Conservation (phyloP, 306 rosid genomes). For the Cucumis hystrix region DNA sequence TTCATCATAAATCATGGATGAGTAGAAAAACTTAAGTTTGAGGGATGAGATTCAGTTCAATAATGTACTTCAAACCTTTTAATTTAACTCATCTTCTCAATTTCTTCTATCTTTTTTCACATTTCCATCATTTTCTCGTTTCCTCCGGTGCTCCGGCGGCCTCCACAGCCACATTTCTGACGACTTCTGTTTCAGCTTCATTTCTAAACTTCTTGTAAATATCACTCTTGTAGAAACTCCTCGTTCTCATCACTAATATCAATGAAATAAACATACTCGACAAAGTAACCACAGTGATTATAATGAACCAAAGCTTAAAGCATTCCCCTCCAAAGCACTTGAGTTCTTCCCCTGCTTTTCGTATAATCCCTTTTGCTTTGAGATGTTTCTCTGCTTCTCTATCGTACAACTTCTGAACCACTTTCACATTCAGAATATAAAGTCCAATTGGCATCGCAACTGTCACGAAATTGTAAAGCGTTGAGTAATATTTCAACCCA, state of each 20-base stretch:
- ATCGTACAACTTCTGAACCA: slow-evolving; percentile 11
- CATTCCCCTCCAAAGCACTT: slow-evolving; percentile 17
- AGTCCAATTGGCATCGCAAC: slow-evolving; percentile 20
- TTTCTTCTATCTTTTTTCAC: not conserved
- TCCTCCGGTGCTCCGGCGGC: not conserved
- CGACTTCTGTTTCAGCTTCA: slow-evolving; percentile 3
- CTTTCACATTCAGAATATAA: slow-evolving; percentile 20
- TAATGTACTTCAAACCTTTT: too few relatives aligned
- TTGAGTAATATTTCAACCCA: slow-evolving; percentile 17
- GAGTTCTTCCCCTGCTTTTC: slow-evolving; percentile 7
- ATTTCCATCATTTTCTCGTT: not conserved
- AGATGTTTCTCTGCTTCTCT: slow-evolving; percentile 17
- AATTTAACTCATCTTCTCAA: not conserved
- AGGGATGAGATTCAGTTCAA: too few relatives aligned
- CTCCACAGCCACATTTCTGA: not conserved
- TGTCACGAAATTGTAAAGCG: slow-evolving; percentile 11
- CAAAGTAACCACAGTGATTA: slow-evolving; percentile 22
- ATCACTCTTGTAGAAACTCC: slow-evolving; percentile 31
- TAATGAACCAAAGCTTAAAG: slow-evolving; percentile 20
- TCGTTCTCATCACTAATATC: slow-evolving; percentile 31
- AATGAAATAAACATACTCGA: slow-evolving; percentile 36
- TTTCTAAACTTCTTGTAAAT: slow-evolving; percentile 37
- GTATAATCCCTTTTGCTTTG: not conserved
- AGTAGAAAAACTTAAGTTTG: too few relatives aligned
- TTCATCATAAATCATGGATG: too few relatives aligned